Evolutionary conservation across 2,329 filamentous ascomycete genomes (phyloP).

Genomic region (Mycosphaerella sp.): DNA sequence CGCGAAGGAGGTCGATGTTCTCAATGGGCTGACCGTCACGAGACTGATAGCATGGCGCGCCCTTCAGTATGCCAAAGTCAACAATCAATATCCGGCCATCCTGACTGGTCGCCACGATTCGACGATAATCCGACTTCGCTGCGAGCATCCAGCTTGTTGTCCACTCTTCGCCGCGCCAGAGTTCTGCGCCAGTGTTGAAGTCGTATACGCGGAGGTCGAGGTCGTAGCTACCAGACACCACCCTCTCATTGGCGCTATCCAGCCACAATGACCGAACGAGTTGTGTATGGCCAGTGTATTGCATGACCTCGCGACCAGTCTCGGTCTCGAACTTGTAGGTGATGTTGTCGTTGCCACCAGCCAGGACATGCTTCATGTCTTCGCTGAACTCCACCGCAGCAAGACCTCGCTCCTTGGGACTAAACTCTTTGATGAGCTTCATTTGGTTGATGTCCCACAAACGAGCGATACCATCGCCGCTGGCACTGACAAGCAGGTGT

Average conservation of each 20-base stretch:
- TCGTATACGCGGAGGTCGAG: constrained; percentile 94
- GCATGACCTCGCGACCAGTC: constrained; percentile 74
- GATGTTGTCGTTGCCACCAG: constrained; percentile 88
- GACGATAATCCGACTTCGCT: constrained; percentile 90
- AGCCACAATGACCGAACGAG: constrained; percentile 87
- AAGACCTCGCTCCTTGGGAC: constrained; percentile 83
- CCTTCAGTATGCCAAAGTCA: constrained; percentile 63
- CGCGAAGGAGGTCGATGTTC: constrained; percentile 46
- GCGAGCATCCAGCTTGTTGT: constrained; percentile 95
- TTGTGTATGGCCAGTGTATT: constrained; percentile 75
- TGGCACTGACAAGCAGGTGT: constrained; percentile 87
- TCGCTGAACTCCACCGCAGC: constrained; percentile 95
- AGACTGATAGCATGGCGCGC: constrained; percentile 23
- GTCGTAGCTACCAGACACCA: constrained; percentile 91
- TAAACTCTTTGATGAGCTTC: constrained; percentile 82
- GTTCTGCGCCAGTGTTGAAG: constrained; percentile 68
- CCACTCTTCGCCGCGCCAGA: constrained; percentile 87
- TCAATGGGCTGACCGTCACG: constrained; percentile 43
- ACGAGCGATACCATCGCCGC: constrained; percentile 87
- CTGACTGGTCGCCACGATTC: constrained; percentile 91
- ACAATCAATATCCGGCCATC: constrained; percentile 87
- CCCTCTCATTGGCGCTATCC: constrained; percentile 75
- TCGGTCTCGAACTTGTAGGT: constrained; percentile 96
- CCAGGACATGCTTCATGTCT: constrained; percentile 87
- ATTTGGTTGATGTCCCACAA: constrained; percentile 92